Percentiles rank a stretch among this genome's conserved stretches.
Conservation (phyloP, 2,329 filamentous ascomycete species). For the Pseudopyricularia javanii region DNA sequence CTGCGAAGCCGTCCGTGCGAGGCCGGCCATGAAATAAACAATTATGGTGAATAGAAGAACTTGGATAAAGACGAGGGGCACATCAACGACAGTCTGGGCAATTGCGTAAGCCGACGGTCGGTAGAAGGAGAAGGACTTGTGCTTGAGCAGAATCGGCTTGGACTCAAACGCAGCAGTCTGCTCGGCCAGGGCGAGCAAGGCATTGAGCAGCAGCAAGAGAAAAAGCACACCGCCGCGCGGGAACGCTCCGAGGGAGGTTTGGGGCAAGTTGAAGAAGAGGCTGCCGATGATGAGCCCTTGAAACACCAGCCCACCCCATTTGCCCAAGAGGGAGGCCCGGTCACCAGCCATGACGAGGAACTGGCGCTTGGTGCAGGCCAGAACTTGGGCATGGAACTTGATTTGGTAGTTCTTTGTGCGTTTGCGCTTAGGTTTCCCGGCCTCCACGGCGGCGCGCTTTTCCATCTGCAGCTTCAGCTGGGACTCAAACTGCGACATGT, state of each 20-base stretch:
- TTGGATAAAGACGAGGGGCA: conserved; percentile 50
- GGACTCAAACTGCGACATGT: not conserved
- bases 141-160: conserved; percentile 43
- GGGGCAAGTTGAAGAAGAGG: conserved; percentile 58
- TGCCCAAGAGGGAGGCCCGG: conserved; percentile 62
- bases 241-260: conserved; percentile 52
- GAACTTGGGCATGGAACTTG: conserved; percentile 55
- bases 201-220: conserved; percentile 40
- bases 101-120: conserved; percentile 43
- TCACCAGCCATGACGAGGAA: conserved; percentile 71
- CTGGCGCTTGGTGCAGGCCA: conserved; percentile 57
- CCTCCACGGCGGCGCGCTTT: not conserved
- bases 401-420: not conserved
- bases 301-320: conserved; percentile 65
- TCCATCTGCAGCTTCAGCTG: not conserved
- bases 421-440: not conserved
- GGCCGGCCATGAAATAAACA: conserved; percentile 67
- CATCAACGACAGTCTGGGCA: conserved; percentile 44
- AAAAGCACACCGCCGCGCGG: conserved; percentile 33
- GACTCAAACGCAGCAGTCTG: conserved; percentile 51
- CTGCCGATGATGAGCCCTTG: conserved; percentile 66
- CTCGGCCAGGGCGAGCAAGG: conserved; percentile 62
- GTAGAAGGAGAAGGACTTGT: conserved; percentile 37
- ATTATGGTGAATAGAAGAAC: conserved; percentile 56
- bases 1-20: conserved; percentile 51